Evolutionary conservation across 352 stramenopile genomes (phyloP), one percentile per base, ranked within the genome.

Genomic region (Globisporangium perplexum): DNA sequence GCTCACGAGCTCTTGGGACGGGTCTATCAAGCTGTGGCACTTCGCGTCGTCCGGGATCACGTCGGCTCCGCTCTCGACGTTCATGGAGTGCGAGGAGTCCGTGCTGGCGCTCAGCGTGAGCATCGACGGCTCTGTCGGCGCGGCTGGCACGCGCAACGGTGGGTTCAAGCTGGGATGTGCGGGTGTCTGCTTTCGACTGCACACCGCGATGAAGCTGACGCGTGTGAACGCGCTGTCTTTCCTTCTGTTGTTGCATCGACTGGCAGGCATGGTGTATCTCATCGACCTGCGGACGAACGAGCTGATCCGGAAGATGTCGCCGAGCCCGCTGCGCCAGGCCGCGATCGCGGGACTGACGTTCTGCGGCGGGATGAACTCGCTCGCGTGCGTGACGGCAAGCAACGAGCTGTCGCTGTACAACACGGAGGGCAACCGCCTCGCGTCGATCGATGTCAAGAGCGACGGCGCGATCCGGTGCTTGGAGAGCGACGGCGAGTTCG

Each of bases 1-100:
- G 22, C 50, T 93, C 23, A 87, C 80, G 12, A 80, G 76, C 38
- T 91, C 83, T 7, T 88, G 63, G 73, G 83, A 93, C 59, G 76
- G 76, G 0, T 86, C 81, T 1, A 74, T 93, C 47, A 93, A 90
- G 64, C 66, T 86, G 60, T 92, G 81, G 81, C 81, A 90, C 36
- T 90, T 79, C 62, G 83, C 81, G 17, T 56, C 76, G 1, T 81
- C 78, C 6, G 79, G 79, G 0, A 81, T 94, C 47, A 74, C 79
- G 4, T 70, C 71, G 11, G 74, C 69, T 4, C 83, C 83, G 15
- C 50, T 92, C 18, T 74, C 65, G 55, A 76, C 69, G 1, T 91
- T 84, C 55, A 88, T 87, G 72, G 81, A 90, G 42, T 89, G 78
- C 42, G 83, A 90, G 50, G 82, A 88, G 26, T 77, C 81, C 0